Evolutionary conservation across 495 filamentous ascomycete genomes (phyloP), one percentile per base, ranked within the genome.

Genomic region (Penicillium desertorum): DNA sequence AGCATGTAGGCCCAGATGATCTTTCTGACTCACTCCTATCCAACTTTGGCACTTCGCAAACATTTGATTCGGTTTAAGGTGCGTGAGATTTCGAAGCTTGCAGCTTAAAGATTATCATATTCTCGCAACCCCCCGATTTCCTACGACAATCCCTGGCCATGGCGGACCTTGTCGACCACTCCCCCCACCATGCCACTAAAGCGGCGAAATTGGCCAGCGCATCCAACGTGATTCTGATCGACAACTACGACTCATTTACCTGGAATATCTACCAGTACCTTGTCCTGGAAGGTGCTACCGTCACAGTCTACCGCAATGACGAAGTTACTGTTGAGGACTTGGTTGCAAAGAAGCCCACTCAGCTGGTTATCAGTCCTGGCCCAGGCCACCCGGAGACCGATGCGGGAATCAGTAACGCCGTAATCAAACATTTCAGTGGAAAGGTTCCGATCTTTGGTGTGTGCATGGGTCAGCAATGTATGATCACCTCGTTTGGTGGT

Each of bases 221-320:
- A 25, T 87, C 86, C 34, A 98, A 98, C 76, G 83, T 99, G 27
- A 84, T 99, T 53, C 78, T 99, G 55, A 96, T 99, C 64, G 94
- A 98, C 76, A 99, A 99, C 76, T 99, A 97, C 71, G 94, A 99
- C 74, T 97, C 93, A 0, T 99, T 98, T 66, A 96, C 93, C 58
- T 98, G 91, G 89, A 98, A 98, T 68, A 91, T 99, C 57, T 97
- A 96, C 72, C 95, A 99, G 70, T 99, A 97, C 64, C 82, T 99
- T 3, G 89, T 92, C 0, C 85, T 97, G 7, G 94, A 98, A 74
- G 94, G 94, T 39, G 94, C 94, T 25, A 87, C 75, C 0, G 92
- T 97, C 41, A 88, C 85, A 11, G 94, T 98, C 25, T 87, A 84
- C 76, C 84, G 94, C 56, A 99, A 99, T 67, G 92, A 98, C 75